Conservation (phyloP, 139 green algal species). For the Chlorella sp. region DNA sequence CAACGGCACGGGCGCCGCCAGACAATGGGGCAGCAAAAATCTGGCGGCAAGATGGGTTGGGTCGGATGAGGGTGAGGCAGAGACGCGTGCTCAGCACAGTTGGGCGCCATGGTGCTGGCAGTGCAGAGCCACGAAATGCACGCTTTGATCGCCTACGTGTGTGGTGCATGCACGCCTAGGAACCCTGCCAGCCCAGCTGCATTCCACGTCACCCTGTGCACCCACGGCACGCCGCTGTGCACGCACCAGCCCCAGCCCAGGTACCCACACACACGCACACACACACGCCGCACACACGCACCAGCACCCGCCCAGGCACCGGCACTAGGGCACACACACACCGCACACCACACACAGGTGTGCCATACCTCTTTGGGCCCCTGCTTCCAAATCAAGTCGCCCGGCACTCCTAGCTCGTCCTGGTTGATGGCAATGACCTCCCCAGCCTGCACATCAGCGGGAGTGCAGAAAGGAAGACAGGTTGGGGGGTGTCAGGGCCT, state of each 20-base stretch:
- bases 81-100: too few species aligned
- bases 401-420: conserved; percentile 63
- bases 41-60: conserved; percentile 17
- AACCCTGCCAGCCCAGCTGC: too few species aligned
- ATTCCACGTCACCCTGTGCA: too few species aligned
- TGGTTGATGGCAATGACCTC: conserved; percentile 74
- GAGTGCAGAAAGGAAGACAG: too few species aligned
- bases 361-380: conserved; percentile 46
- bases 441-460: conserved; percentile 24
- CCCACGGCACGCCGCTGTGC: too few species aligned
- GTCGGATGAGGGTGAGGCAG: too few species aligned
- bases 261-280: too few species aligned
- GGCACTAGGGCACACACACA: background rate
- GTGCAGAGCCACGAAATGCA: background rate
- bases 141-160: background rate
- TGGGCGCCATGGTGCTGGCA: background rate
- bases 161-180: too few species aligned
- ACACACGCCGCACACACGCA: background rate
- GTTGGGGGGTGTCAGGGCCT: too few species aligned
- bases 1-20: conserved; percentile 50
- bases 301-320: too few species aligned
- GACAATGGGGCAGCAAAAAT: conserved; percentile 58
- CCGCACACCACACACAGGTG: too few species aligned
- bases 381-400: conserved; percentile 66
- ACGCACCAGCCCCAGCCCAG: too few species aligned